Percentiles rank a stretch among this genome's conserved stretches.
Conservation (phyloP, 2,329 filamentous ascomycete genomes). For the Drechslera avenae region DNA sequence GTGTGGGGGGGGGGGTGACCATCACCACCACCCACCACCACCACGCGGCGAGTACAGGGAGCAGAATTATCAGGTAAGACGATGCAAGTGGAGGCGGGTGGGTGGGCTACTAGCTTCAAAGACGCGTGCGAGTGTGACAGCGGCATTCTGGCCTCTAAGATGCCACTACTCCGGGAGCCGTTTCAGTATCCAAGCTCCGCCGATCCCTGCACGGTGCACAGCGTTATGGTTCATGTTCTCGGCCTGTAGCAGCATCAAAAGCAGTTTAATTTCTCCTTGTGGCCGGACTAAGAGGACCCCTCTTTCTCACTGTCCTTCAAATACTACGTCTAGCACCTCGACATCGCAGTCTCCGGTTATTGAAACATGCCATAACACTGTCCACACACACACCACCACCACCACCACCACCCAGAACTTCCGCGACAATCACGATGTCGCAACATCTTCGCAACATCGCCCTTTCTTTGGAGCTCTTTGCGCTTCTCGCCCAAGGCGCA, state of each 20-base stretch:
- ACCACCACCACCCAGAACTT: slow-evolving; percentile 26
- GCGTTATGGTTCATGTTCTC: slow-evolving; percentile 40
- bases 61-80: slow-evolving; percentile 10
- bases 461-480: slow-evolving; percentile 32
- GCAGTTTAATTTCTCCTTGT: slow-evolving; percentile 45
- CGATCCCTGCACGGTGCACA: slow-evolving; percentile 41
- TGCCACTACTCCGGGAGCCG: slow-evolving; percentile 28
- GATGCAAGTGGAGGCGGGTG: slow-evolving; percentile 21
- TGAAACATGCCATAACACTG: slow-evolving; percentile 38
- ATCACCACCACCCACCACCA: slow-evolving; percentile 22
- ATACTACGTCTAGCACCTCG: slow-evolving; percentile 40
- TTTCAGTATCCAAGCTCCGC: slow-evolving; percentile 39
- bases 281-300: slow-evolving; percentile 43
- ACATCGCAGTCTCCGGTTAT: slow-evolving; percentile 32
- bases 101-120: slow-evolving; percentile 21
- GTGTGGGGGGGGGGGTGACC: slow-evolving; percentile 34
- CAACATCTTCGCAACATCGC: slow-evolving; percentile 37
- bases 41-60: slow-evolving; percentile 17
- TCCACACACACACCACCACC: slow-evolving; percentile 37
- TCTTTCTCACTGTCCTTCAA: slow-evolving; percentile 40
- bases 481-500: slow-evolving; percentile 23
- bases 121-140: slow-evolving; percentile 25
- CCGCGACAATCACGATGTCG: slow-evolving; percentile 39
- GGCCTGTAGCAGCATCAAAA: slow-evolving; percentile 39
- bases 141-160: slow-evolving; percentile 27